Conservation (phyloP, 164 flowering plant species). For the Platanus orientalis region DNA sequence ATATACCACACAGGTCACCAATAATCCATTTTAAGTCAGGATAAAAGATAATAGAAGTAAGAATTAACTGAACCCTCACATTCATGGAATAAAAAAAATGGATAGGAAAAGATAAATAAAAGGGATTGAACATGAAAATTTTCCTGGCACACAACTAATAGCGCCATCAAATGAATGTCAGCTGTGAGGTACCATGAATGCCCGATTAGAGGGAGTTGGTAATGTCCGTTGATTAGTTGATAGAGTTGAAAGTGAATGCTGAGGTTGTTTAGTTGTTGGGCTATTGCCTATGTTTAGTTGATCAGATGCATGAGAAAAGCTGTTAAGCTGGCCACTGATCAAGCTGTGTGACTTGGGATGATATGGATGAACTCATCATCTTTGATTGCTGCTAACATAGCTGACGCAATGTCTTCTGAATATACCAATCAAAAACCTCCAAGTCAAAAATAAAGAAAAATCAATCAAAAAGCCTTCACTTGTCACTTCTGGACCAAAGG, state of each 20-base stretch:
- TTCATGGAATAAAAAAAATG: neutral
- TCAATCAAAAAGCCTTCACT: conserved; percentile 14
- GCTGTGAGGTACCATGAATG: conserved; percentile 71
- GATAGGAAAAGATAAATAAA: neutral
- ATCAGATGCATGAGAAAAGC: conserved; percentile 85
- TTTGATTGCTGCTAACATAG: conserved; percentile 93
- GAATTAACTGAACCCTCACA: neutral
- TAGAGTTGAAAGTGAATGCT: conserved; percentile 87
- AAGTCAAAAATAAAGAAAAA: conserved; percentile 46
- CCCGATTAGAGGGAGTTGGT: conserved; percentile 56
- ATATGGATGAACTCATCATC: conserved; percentile 83
- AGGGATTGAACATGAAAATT: neutral
- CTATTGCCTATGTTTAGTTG: conserved; percentile 38
- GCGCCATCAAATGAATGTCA: conserved; percentile 43
- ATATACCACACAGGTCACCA: neutral
- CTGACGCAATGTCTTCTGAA: conserved; percentile 91
- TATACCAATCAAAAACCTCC: conserved; percentile 89
- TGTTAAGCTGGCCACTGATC: conserved; percentile 92
- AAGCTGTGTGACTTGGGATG: conserved; percentile 73
- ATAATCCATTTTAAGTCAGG: neutral
- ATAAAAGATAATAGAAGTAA: neutral
- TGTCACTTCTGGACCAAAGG: conserved; percentile 10
- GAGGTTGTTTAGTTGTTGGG: conserved; percentile 85
- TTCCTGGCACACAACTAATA: conserved; percentile 17
- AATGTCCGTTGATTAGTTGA: conserved; percentile 98